Conservation (phyloP, 2,329 filamentous ascomycete genomes). For the Cordyceps militaris region DNA sequence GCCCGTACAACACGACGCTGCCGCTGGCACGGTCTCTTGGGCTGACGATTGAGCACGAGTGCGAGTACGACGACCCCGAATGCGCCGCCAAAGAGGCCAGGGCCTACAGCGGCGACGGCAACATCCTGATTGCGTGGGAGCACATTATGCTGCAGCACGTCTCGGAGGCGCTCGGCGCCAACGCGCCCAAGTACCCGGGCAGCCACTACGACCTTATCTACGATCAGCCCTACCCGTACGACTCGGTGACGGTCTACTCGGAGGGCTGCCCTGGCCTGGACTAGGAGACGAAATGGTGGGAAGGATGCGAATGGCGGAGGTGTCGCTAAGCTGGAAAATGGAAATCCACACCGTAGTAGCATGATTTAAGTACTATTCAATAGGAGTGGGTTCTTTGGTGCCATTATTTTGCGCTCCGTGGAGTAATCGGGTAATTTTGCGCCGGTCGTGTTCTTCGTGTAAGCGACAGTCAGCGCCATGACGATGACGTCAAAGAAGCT, state of each 20-base stretch:
- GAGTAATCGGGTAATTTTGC: too few species aligned
- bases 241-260: background rate
- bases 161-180: background rate
- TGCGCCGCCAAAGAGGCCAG: constrained; percentile 15
- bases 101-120: constrained; percentile 14
- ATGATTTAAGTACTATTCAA: too few species aligned
- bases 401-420: too few species aligned
- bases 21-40: constrained; percentile 9
- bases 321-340: too few species aligned
- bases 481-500: background rate
- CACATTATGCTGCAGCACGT: background rate
- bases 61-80: constrained; percentile 24
- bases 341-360: too few species aligned
- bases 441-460: background rate
- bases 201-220: constrained; percentile 5
- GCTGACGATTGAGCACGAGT: constrained; percentile 12
- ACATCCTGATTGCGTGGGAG: constrained; percentile 11
- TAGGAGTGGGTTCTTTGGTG: background rate
- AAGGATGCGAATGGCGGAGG: background rate
- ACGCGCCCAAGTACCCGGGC: background rate
- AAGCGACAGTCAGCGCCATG: background rate
- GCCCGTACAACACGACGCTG: constrained; percentile 12
- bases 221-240: constrained; percentile 9
- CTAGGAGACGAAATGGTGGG: background rate
- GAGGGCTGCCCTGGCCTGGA: constrained; percentile 7